A percentile compares a stretch with the other conserved stretches of the same genome.
Evolutionary conservation across 2,329 filamentous ascomycete genomes (phyloP).

Genomic region (Pleurostoma richardsiae): DNA sequence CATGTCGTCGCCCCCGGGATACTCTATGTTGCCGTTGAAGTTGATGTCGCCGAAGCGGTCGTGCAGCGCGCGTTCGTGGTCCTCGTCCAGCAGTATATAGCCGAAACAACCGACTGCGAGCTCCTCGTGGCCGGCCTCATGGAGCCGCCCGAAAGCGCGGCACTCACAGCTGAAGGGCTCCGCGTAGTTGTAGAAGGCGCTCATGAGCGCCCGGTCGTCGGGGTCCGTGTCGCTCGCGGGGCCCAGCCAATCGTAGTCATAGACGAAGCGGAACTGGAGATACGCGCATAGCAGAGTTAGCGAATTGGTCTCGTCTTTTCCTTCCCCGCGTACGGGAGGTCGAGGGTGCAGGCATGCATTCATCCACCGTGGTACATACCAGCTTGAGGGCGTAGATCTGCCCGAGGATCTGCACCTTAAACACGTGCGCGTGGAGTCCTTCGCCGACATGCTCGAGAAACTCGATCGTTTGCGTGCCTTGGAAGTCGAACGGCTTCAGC

Average conservation of each 20-base stretch:
- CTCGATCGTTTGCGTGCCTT: constrained; percentile 15
- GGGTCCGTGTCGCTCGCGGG: background rate
- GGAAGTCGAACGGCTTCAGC: constrained; percentile 14
- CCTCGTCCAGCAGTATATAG: constrained; percentile 17
- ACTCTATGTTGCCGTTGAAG: constrained; percentile 1
- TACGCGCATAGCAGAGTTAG: background rate
- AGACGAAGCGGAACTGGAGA: background rate
- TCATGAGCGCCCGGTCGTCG: constrained; percentile 3
- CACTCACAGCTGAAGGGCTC: constrained; percentile 19
- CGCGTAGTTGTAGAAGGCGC: constrained; percentile 10
- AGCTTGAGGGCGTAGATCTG: constrained; percentile 14
- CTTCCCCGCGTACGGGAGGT: background rate
- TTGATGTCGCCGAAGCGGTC: background rate
- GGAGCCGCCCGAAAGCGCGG: constrained; percentile 19
- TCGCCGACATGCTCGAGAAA: constrained; percentile 11
- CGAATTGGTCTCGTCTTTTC: background rate
- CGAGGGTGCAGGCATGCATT: background rate
- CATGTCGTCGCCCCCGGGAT: background rate
- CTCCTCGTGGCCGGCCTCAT: constrained; percentile 16
- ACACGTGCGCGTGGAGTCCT: constrained; percentile 11
- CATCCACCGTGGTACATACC: constrained; percentile 5
- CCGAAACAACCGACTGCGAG: constrained; percentile 16
- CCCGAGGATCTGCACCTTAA: constrained; percentile 10
- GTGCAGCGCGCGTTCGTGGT: constrained; percentile 6
- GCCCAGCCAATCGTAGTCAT: background rate